Evolutionary conservation across 768 basidiomycete genomes (phyloP).

Genomic region (Albatrellus ellisii): DNA sequence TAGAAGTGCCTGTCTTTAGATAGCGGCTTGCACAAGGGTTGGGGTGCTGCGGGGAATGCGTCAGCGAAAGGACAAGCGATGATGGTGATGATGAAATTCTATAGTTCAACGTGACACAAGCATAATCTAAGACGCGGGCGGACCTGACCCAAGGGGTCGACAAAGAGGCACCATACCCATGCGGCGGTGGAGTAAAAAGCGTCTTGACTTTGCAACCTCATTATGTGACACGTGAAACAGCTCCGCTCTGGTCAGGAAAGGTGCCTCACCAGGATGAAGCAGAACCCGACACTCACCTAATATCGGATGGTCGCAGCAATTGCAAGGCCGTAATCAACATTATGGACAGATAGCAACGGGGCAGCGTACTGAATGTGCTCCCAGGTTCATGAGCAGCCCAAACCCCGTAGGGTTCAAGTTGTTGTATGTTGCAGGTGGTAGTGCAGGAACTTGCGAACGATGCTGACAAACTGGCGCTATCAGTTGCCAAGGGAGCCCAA

Average conservation of each 20-base stretch:
- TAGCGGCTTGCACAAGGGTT: constrained; percentile 46
- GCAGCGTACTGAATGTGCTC: constrained; percentile 29
- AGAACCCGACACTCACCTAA: constrained; percentile 44
- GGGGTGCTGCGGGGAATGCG: constrained; percentile 39
- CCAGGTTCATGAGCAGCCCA: constrained; percentile 26
- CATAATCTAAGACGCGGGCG: not conserved
- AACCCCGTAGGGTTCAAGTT: constrained; percentile 24
- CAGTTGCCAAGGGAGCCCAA: too few species aligned
- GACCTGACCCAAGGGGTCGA: too few species aligned
- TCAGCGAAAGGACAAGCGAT: too few species aligned
- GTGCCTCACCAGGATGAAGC: not conserved
- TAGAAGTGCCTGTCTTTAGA: not conserved
- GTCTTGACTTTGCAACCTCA: constrained; percentile 6
- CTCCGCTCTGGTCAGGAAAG: constrained; percentile 16
- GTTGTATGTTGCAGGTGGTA: constrained; percentile 36
- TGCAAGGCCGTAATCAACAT: constrained; percentile 17
- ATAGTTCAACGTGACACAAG: too few species aligned
- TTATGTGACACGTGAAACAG: constrained; percentile 20
- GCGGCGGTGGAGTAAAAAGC: too few species aligned
- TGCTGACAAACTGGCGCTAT: not conserved
- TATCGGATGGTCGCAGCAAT: constrained; percentile 72
- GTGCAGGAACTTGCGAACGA: constrained; percentile 27
- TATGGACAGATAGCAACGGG: not conserved
- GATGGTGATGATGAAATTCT: too few species aligned
- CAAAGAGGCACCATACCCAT: too few species aligned